Base-by-base conservation (phyloP, 2,329 filamentous ascomycete genomes). In the Aspergillus sp. region DNA sequence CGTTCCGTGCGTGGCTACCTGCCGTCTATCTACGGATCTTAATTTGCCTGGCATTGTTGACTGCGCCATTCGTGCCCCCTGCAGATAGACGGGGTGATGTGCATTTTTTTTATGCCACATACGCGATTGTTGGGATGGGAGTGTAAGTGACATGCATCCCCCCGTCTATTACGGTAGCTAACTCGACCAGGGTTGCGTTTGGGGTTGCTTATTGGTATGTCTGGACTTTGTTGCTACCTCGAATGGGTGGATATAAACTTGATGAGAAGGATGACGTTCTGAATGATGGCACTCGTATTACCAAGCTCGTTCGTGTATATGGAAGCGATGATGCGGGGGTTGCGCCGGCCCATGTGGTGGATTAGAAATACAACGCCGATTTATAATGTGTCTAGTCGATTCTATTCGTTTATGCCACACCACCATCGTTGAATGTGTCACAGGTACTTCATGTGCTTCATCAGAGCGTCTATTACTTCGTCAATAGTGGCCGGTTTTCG, bases 131-230 rank as follows among this genome's bases (percentile, higher is more conserved):
- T 13, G 79, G 77, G 0, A 69, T 77, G 40, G 69, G 61, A 8
- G 65, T 76, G 63, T 75, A 67, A 60, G 75, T 79, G 4, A 47
- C 14, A 7, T 30, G 2, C 5, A 13, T 22, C 77, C 4, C 41
- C 11, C 5, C 26, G 1, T 5, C 11, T 6, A 30, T 7, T 20
- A 3, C 16, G 11, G 26, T 16, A 30, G 51, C 60, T 66, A 58
- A 66, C 33, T 4, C 13, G 14, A 1, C 9, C 51, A 87, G 82
- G 50, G 71, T 88, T 32, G 32, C 79, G 0, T 80, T 83, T 45
- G 85, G 81, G 0, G 63, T 86, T 0, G 1, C 82, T 0, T 90
- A 90, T 64, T 90, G 87, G 88, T 84, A 82, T 56, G 55, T 87
- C 1, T 87, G 83, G 81, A 85, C 85, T 0, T 74, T 82, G 3